Conservation (phyloP, 202 grass and related monocot species). For the Sporobolus alterniflorus region DNA sequence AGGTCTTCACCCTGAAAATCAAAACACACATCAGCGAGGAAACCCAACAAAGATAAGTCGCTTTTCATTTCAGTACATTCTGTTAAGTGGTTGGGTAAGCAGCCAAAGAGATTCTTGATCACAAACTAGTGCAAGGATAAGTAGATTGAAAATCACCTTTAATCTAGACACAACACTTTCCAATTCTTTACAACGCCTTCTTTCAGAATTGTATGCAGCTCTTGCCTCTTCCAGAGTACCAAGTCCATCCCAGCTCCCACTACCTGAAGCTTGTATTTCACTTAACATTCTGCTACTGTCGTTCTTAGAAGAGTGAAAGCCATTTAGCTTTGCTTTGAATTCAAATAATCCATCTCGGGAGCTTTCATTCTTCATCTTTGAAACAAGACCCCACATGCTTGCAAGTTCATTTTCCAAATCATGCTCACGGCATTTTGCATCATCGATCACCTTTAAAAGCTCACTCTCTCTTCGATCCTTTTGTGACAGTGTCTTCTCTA, state of each 20-base stretch:
- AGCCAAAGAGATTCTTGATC: background rate
- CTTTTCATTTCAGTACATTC: background rate
- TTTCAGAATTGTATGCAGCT: constrained; percentile 74
- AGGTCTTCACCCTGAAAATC: constrained; percentile 78
- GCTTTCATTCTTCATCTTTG: constrained; percentile 78
- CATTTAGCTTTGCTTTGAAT: constrained; percentile 61
- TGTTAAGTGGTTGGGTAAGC: constrained; percentile 1
- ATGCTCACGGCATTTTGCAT: constrained; percentile 73
- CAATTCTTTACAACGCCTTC: constrained; percentile 72
- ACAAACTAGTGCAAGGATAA: background rate
- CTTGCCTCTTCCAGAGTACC: constrained; percentile 73
- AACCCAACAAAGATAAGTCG: background rate
- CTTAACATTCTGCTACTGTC: constrained; percentile 22
- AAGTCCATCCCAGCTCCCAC: constrained; percentile 48
- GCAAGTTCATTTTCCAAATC: constrained; percentile 87
- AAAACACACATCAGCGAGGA: constrained; percentile 13
- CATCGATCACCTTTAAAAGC: constrained; percentile 77
- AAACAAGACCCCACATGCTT: constrained; percentile 91
- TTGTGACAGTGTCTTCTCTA: constrained; percentile 74
- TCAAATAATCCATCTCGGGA: constrained; percentile 61
- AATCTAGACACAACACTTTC: constrained; percentile 79
- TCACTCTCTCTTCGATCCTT: constrained; percentile 78
- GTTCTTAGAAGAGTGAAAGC: constrained; percentile 54
- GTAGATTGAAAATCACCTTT: constrained; percentile 57
- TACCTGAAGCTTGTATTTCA: constrained; percentile 52